These are phyloP conservation scores for Starmerella khaoyaiensis DNA, from an alignment of 805 yeast species.

Conservation along the genomic window DNA sequence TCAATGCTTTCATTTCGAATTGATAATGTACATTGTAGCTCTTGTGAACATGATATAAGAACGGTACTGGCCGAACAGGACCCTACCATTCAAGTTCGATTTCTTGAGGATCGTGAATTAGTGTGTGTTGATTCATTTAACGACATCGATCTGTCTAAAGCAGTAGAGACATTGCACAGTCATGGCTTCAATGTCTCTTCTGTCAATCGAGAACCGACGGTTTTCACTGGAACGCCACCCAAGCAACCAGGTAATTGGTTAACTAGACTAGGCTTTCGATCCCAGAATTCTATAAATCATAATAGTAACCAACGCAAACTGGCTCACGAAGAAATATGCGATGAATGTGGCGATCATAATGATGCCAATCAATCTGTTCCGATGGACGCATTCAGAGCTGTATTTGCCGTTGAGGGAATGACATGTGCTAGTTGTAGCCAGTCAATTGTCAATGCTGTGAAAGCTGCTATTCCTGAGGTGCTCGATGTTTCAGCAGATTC, in stretches of 20 bases:
- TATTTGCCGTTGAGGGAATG: slow-evolving; percentile 51
- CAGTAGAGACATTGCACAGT: slow-evolving; percentile 15
- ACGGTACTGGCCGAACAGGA: slow-evolving; percentile 24
- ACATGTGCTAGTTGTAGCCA: slow-evolving; percentile 51
- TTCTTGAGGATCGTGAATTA: slow-evolving; percentile 23
- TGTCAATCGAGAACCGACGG: slow-evolving; percentile 12
- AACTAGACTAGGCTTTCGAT: no score
- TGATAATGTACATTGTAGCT: slow-evolving; percentile 43
- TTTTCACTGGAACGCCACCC: no score
- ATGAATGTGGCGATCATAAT: slow-evolving; percentile 9
- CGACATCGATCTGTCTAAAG: slow-evolving; percentile 13
- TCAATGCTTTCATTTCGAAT: slow-evolving; percentile 24
- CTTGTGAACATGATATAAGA: slow-evolving; percentile 35
- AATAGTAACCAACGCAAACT: slow-evolving; percentile 4
- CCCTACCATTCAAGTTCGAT: slow-evolving; percentile 18
- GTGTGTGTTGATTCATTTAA: slow-evolving; percentile 20
- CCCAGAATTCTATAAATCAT: no score
- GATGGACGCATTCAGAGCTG: slow-evolving; percentile 33
- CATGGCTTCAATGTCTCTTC: slow-evolving; percentile 23
- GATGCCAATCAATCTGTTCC: background rate
- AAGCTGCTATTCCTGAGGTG: slow-evolving; percentile 25
- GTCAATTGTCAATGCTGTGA: slow-evolving; percentile 35
- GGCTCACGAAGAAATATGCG: slow-evolving; percentile 19
- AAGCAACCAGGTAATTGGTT: no score
- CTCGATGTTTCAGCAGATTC: slow-evolving; percentile 39